A percentile compares a stretch with the other conserved stretches of the same genome.
These are phyloP conservation scores for Lichtheimia corymbifera DNA, from an alignment of 371 early-diverging fungal species.

Conservation along the genomic window DNA sequence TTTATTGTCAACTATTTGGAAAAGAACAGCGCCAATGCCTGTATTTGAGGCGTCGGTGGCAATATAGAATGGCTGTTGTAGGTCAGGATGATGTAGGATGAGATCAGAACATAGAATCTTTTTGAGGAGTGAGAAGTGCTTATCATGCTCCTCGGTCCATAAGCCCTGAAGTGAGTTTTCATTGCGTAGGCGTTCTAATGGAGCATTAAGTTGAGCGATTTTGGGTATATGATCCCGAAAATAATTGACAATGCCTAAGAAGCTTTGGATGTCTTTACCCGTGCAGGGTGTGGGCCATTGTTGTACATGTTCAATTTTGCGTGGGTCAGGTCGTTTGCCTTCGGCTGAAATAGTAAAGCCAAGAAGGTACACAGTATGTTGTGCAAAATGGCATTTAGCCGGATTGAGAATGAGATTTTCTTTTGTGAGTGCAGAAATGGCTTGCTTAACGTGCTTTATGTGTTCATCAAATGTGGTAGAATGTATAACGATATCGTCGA, in stretches of 20 bases:
- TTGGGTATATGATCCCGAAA: not conserved
- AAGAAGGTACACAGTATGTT: constrained; percentile 12
- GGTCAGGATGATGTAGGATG: constrained; percentile 24
- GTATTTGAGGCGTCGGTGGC: constrained; percentile 41
- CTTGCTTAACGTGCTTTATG: constrained; percentile 3
- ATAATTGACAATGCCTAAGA: not conserved
- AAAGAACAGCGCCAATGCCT: constrained; percentile 34
- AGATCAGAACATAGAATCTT: constrained; percentile 4
- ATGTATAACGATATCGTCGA: constrained; percentile 14
- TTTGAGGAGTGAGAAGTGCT: constrained; percentile 12
- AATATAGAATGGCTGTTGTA: constrained; percentile 24
- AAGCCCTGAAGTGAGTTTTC: not conserved
- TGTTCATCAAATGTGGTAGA: not conserved
- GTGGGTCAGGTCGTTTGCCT: constrained; percentile 16
- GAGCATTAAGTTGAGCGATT: not conserved
- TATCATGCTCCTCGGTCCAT: constrained; percentile 13
- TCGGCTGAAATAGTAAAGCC: constrained; percentile 20
- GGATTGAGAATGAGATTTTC: constrained; percentile 23
- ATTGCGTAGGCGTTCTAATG: not conserved
- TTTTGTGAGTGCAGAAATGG: constrained; percentile 13
- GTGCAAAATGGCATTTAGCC: constrained; percentile 24
- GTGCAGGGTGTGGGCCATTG: constrained; percentile 15
- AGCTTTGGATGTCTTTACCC: constrained; percentile 14
- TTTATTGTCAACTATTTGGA: constrained; percentile 5
- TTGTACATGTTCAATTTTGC: constrained; percentile 19